phyloP scores from a whole-genome alignment of 352 stramenopile species.

The Pythium grandisporangium region DNA sequence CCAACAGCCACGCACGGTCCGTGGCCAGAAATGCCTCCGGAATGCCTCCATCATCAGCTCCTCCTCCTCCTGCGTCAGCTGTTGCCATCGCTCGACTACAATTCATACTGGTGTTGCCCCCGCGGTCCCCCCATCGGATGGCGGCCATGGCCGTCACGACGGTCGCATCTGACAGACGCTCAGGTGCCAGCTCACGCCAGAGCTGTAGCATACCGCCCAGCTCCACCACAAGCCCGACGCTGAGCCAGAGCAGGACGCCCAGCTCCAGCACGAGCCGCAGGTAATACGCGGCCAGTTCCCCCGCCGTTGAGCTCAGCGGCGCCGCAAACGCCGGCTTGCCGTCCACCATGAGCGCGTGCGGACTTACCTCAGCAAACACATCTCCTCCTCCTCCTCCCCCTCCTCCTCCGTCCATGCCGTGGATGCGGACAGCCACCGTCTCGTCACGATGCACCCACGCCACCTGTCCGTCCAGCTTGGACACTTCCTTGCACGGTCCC shows the following conservation, averaged over 20 bases:
- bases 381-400: conserved; percentile 65
- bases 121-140: background rate
- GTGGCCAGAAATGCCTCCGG: conserved; percentile 21
- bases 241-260: conserved; percentile 46
- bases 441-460: conserved; percentile 68
- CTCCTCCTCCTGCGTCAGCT: too few species aligned
- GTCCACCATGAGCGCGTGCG: conserved; percentile 51
- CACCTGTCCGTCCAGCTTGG: conserved; percentile 55
- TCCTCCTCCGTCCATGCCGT: too few species aligned
- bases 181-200: conserved; percentile 13
- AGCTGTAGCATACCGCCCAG: conserved; percentile 42
- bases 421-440: conserved; percentile 49
- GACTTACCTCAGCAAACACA: conserved; percentile 57
- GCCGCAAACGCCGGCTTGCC: conserved; percentile 51
- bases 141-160: conserved; percentile 27
- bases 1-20: conserved; percentile 38
- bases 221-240: conserved; percentile 46
- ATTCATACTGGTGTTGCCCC: background rate
- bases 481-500: conserved; percentile 61
- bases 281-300: conserved; percentile 47
- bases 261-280: conserved; percentile 33
- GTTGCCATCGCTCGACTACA: too few species aligned
- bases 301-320: conserved; percentile 52
- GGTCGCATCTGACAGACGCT: conserved; percentile 15
- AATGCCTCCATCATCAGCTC: conserved; percentile 13